Base-by-base conservation (phyloP, 2,329 filamentous ascomycete species). In the Aspergillus candidus region DNA sequence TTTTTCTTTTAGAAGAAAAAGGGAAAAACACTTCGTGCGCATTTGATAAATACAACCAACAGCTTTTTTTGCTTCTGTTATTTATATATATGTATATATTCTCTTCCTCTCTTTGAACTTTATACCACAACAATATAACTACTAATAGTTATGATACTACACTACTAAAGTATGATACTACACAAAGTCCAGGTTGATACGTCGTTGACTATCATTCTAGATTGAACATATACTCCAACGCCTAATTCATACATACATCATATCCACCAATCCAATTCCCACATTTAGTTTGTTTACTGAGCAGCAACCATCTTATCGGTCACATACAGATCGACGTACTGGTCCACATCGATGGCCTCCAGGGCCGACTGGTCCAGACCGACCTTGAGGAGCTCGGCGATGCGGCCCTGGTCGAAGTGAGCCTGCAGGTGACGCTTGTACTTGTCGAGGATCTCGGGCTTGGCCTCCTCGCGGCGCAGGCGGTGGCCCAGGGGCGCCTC, bases 401-500 rank as follows among this genome's bases (percentile, higher is more conserved):
- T 88, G 63, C 83, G 82, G 38, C 77, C 75, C 65, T 86, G 77
- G 49, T 80, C 74, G 70, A 86, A 94, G 74, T 96, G 91, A 42
- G 86, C 86, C 59, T 78, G 79, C 40, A 97, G 74, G 72, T 98
- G 93, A 66, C 87, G 83, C 83, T 90, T 85, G 76, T 88, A 98
- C 78, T 98, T 98, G 69, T 82, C 83, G 58, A 97, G 73, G 58
- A 98, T 96, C 71, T 94, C 87, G 47, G 93, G 93, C 80, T 97
- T 97, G 58, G 93, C 93, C 79, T 98, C 93, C 60, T 96, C 90
- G 60, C 91, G 82, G 54, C 93, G 79, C 63, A 93, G 77, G 54
- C 85, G 84, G 76, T 98, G 93, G 59, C 93, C 93, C 33, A 98
- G 81, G 45, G 93, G 93, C 46, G 93, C 91, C 76, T 96, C 90